These are phyloP conservation scores for Annulohypoxylon maeteangense DNA, from an alignment of 495 filamentous ascomycete species.

Conservation along the genomic window DNA sequence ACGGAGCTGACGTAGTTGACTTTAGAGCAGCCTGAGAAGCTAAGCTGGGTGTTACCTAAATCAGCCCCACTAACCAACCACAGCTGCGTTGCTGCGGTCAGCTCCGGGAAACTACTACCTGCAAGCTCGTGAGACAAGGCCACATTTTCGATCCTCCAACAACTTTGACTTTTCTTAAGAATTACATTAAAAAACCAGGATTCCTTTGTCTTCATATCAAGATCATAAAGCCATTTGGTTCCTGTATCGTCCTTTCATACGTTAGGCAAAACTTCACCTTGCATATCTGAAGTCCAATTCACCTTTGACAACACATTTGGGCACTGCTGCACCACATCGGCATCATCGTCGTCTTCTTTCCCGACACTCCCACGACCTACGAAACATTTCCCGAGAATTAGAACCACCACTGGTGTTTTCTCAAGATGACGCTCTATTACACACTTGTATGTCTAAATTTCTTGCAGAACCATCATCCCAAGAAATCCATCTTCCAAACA, in stretches of 20 bases:
- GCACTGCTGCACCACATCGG: constrained; percentile 21
- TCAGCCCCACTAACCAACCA: constrained; percentile 35
- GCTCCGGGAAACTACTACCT: constrained; percentile 19
- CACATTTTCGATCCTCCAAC: constrained; percentile 22
- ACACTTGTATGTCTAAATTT: constrained; percentile 76
- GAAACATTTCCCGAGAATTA: not conserved
- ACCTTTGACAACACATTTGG: constrained; percentile 40
- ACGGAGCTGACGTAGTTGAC: constrained; percentile 41
- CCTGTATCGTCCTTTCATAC: constrained; percentile 16
- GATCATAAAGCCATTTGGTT: not conserved
- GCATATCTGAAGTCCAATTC: constrained; percentile 33
- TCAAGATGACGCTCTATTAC: constrained; percentile 98
- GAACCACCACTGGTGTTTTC: constrained; percentile 14
- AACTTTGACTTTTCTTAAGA: not conserved
- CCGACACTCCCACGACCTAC: constrained; percentile 35
- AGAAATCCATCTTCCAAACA: constrained; percentile 7
- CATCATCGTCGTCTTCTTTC: constrained; percentile 26
- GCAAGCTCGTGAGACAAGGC: constrained; percentile 30
- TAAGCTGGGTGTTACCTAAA: constrained; percentile 18
- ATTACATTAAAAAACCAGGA: not conserved
- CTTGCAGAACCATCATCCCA: not conserved
- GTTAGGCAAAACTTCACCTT: constrained; percentile 11
- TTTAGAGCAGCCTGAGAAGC: constrained; percentile 2
- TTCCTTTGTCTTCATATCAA: constrained; percentile 2
- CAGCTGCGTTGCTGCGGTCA: constrained; percentile 19